Conservation (phyloP, 1,139 yeast genomes). For the Suhomyces chickasaworum region DNA sequence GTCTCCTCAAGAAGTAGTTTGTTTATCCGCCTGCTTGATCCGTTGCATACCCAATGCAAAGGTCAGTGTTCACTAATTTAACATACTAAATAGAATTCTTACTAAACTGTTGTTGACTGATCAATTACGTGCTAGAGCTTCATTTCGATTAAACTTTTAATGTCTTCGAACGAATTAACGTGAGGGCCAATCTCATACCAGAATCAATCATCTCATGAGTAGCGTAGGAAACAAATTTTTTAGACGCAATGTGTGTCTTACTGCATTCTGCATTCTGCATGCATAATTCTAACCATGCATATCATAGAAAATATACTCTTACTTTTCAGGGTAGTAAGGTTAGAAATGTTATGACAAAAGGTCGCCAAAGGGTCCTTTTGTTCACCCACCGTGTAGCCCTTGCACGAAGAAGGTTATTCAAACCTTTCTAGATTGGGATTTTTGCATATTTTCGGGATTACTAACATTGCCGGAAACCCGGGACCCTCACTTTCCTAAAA, state of each 20-base stretch:
- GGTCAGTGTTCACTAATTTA: background rate
- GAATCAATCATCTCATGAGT: background rate
- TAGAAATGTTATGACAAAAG: constrained; percentile 2
- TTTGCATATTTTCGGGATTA: constrained; percentile 5
- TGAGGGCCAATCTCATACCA: background rate
- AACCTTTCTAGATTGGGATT: constrained; percentile 2
- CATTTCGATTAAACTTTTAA: constrained; percentile 1
- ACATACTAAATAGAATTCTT: background rate
- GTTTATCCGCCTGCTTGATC: background rate
- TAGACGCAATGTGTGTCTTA: constrained; percentile 12
- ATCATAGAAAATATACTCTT: constrained; percentile 2
- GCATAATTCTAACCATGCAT: constrained; percentile 7
- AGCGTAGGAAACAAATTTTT: constrained; percentile 2
- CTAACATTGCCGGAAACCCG: constrained; percentile 5
- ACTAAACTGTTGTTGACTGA: too few species aligned
- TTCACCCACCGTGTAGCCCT: background rate
- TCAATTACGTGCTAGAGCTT: too few species aligned
- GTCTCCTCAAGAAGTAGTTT: background rate
- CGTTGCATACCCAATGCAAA: background rate
- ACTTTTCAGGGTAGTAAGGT: constrained; percentile 6
- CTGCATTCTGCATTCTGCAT: constrained; percentile 7
- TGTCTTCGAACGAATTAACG: constrained; percentile 3
- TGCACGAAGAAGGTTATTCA: background rate
- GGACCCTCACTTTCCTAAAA: constrained; percentile 10
- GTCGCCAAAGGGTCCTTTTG: constrained; percentile 1